Conservation (phyloP, 2,329 filamentous ascomycete species). For the Botrytis tulipae region DNA sequence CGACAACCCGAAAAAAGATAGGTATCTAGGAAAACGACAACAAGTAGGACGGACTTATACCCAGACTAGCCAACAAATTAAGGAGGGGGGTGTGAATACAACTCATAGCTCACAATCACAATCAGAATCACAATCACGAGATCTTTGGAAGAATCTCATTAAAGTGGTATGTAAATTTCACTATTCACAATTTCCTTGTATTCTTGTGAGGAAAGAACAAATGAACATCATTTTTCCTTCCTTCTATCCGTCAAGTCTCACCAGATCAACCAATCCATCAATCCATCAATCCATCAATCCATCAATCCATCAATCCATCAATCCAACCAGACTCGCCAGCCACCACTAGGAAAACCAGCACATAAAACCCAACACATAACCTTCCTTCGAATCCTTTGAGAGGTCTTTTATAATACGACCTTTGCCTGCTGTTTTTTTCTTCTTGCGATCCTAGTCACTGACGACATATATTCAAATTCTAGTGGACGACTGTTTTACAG, state of each 20-base stretch:
- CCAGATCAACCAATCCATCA: background rate
- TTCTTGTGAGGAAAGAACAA: background rate
- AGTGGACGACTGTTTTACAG: background rate
- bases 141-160: background rate
- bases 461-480: conserved; percentile 4
- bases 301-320: no score
- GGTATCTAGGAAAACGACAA: background rate
- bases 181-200: background rate
- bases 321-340: background rate
- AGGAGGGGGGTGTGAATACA: background rate
- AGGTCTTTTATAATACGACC: conserved; percentile 8
- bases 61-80: background rate
- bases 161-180: background rate
- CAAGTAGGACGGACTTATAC: background rate
- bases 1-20: background rate
- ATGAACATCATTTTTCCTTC: background rate
- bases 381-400: conserved; percentile 1
- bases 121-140: background rate
- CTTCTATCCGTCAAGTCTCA: background rate
- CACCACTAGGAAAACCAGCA: background rate
- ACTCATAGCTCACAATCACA: background rate
- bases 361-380: background rate
- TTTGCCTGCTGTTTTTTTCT: background rate
- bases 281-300: no score
- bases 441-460: conserved; percentile 13